Evolutionary conservation across 2,329 filamentous ascomycete genomes (phyloP).

Genomic region (Talaromyces sp.): DNA sequence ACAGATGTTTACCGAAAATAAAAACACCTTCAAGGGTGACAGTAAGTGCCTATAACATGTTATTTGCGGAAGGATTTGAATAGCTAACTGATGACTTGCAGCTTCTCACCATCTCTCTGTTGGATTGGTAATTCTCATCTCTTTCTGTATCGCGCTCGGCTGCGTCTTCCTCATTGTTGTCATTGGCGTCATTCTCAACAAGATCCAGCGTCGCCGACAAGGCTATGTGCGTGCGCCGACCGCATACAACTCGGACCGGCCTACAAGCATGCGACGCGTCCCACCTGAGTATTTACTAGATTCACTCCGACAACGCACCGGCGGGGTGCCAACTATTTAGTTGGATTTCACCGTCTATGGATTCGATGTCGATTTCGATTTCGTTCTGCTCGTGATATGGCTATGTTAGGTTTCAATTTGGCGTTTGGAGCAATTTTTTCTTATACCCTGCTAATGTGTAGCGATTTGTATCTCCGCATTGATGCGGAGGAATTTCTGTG

Average conservation of each 20-base stretch:
- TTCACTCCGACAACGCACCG: constrained; percentile 31
- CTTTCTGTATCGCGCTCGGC: constrained; percentile 44
- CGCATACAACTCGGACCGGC: constrained; percentile 41
- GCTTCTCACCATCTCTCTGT: constrained; percentile 34
- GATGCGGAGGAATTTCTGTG: background rate
- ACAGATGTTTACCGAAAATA: constrained; percentile 76
- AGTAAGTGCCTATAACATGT: constrained; percentile 46
- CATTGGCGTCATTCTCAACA: constrained; percentile 44
- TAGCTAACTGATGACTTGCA: constrained; percentile 17
- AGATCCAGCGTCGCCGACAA: constrained; percentile 43
- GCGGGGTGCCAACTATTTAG: constrained; percentile 32
- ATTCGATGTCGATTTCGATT: background rate
- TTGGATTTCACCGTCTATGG: background rate
- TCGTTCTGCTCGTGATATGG: background rate
- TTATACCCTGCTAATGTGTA: constrained; percentile 14
- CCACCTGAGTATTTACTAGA: constrained; percentile 46
- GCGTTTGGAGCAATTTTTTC: constrained; percentile 1
- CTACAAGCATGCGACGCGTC: constrained; percentile 41
- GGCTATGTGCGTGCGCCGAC: constrained; percentile 44
- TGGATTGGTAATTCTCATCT: constrained; percentile 43
- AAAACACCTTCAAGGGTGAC: constrained; percentile 65
- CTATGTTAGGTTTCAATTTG: background rate
- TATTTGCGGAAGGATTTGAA: background rate
- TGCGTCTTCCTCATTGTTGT: constrained; percentile 46
- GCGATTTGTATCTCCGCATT: constrained; percentile 8